Conservation (phyloP, 805 yeast genomes). For the Candida golubevii region DNA sequence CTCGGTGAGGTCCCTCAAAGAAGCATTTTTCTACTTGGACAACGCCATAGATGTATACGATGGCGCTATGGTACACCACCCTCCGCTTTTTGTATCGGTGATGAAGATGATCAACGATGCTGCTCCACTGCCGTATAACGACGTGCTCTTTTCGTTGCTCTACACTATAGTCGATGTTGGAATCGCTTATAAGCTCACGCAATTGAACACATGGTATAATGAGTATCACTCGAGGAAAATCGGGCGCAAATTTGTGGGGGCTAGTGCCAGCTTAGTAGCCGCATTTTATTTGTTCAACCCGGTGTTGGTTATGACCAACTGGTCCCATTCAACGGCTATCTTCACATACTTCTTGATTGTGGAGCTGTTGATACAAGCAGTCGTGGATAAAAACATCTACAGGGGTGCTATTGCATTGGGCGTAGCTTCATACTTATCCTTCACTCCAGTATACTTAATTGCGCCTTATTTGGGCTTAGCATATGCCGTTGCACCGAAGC, state of each 20-base stretch:
- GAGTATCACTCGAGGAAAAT: conserved; percentile 18
- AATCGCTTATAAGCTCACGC: conserved; percentile 51
- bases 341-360: conserved; percentile 59
- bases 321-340: conserved; percentile 62
- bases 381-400: conserved; percentile 36
- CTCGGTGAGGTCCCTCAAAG: conserved; percentile 51
- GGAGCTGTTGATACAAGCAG: conserved; percentile 41
- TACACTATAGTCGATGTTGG: conserved; percentile 59
- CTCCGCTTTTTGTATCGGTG: conserved; percentile 61
- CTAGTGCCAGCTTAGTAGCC: conserved; percentile 46
- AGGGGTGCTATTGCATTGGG: conserved; percentile 53
- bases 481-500: conserved; percentile 16
- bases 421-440: conserved; percentile 58
- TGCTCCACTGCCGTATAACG: conserved; percentile 15
- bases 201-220: conserved; percentile 42
- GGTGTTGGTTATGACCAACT: conserved; percentile 59
- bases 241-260: conserved; percentile 18
- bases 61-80: conserved; percentile 85
- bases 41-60: conserved; percentile 63
- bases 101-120: conserved; percentile 36
- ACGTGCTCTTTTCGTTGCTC: conserved; percentile 32
- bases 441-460: conserved; percentile 56
- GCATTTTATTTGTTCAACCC: conserved; percentile 79
- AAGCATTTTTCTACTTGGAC: conserved; percentile 32
- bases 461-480: conserved; percentile 51